Percentiles rank a stretch among this genome's conserved stretches.
Evolutionary conservation across 225 moss, liverwort and hornwort species (phyloP).

Genomic region (Pseudisothecium myosuroides): DNA sequence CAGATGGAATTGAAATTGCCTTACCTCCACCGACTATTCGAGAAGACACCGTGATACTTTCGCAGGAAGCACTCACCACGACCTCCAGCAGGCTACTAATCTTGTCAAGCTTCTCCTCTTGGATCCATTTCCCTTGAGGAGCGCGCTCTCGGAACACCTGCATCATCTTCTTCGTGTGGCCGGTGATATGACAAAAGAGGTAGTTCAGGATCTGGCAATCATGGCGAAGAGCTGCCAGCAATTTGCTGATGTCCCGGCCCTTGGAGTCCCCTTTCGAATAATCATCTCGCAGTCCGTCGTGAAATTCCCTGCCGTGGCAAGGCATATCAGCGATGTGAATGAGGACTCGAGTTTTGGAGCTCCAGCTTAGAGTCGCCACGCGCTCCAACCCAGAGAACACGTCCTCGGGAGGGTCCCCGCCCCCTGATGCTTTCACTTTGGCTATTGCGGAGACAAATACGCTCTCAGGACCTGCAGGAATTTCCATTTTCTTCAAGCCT

Average conservation of each 20-base stretch:
- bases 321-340: neutral
- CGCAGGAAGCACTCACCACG: neutral
- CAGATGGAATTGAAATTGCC: neutral
- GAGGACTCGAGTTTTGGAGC: neutral
- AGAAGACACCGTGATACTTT: neutral
- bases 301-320: neutral
- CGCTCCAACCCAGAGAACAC: neutral
- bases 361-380: neutral
- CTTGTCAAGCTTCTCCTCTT: neutral
- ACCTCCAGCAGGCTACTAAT: slow-evolving; percentile 23
- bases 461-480: neutral
- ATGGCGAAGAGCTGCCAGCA: neutral
- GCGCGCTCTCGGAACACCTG: neutral
- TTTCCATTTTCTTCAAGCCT: neutral
- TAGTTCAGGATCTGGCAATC: neutral
- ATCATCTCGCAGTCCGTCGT: rapidly evolving
- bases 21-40: neutral
- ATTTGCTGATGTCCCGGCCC: neutral
- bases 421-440: neutral
- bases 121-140: neutral
- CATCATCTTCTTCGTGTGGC: neutral
- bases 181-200: neutral
- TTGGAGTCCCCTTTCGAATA: neutral
- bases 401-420: neutral
- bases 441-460: neutral